Evolutionary conservation across 192 early-diverging fungal species (phyloP), one percentile per base, ranked within the genome.

Genomic region (Nowakowskiella sp.): DNA sequence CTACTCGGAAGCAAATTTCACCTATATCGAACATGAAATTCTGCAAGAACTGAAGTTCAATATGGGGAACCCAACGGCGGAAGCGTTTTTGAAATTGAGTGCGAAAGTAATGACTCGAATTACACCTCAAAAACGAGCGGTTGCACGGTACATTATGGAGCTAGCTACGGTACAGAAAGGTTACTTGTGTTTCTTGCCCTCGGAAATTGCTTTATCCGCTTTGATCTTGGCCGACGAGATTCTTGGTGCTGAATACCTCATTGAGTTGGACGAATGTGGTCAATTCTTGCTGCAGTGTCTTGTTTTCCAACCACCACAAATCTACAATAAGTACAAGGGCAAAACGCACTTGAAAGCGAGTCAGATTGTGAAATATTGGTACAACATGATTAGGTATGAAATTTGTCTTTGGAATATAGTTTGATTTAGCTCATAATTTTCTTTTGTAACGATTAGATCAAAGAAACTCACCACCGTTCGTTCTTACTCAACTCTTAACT

Each of bases 61-160:
- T 10, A 52, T 78, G 8, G 62, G 67, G 10, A 58, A 66, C 33
- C 71, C 72, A 6, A 72, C 61, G 13, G 53, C 65, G 22, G 77
- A 79, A 67, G 53, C 72, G 0, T 79, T 79, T 46, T 53, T 78
- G 2, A 60, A 62, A 42, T 25, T 49, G 16, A n/a, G 10, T 62
- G 50, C 19, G 26, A 31, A 51, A 19, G 23, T 31, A 44, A 51
- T 31, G 50, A 51, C 7, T 9, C 19, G 42, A 22, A 44, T 51
- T 4, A 50, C 31, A 22, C 70, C 53, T 2, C 55, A 58, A 6
- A 50, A 62, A n/a, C 60, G 53, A 2, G 61, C 67, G 22, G 44
- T 80, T 13, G 67, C 77, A 23, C 46, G 77, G 16, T 75, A 78
- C 53, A 29, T 81, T 6, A 62, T 76, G 61, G 79, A 81, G 42